Evolutionary conservation across 768 basidiomycete species (phyloP).

Genomic region (Russula ochroleuca): DNA sequence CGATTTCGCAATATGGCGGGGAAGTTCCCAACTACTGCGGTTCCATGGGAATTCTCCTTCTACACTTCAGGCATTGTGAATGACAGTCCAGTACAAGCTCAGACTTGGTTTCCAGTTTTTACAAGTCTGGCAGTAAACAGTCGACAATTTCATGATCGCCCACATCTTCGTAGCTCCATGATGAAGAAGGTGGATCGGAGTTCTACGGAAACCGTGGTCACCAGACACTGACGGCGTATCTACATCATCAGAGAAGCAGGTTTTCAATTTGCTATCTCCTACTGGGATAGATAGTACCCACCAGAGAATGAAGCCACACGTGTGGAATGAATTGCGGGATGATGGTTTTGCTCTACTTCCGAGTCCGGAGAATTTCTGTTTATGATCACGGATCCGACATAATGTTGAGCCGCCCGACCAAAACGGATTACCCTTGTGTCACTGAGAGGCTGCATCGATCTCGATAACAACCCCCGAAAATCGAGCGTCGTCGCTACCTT

Average conservation of each 20-base stretch:
- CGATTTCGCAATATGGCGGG: background rate
- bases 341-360: background rate
- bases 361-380: background rate
- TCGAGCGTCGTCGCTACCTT: background rate
- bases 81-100: background rate
- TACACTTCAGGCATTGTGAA: background rate
- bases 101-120: background rate
- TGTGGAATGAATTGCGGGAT: background rate
- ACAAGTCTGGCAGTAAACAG: background rate
- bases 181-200: background rate
- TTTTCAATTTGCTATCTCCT: background rate
- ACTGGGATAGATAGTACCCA: background rate
- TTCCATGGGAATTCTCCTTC: background rate
- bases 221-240: background rate
- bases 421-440: background rate
- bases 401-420: background rate
- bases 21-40: background rate
- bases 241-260: background rate
- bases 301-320: too few relatives aligned
- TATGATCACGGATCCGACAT: background rate
- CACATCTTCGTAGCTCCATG: background rate
- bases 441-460: background rate
- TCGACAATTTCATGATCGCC: background rate
- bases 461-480: background rate
- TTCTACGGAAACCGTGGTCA: constrained; percentile 2